These are phyloP conservation scores for Ceriops decandra DNA, from an alignment of 345 rosid genomes.

Conservation along the genomic window DNA sequence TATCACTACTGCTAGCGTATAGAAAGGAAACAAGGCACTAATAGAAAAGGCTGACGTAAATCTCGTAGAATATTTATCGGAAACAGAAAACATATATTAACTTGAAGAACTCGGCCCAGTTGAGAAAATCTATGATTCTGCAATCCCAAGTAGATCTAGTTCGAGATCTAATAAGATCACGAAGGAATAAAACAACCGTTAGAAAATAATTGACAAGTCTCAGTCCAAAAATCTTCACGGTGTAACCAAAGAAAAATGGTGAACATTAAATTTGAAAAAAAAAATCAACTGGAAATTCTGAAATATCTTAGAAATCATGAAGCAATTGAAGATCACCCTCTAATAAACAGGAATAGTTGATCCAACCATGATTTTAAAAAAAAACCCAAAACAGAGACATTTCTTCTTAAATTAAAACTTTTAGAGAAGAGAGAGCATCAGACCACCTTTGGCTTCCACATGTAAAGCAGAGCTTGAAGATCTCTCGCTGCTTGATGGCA, in stretches of 20 bases:
- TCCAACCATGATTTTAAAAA: no score
- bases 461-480: conserved; percentile 95
- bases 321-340: no score
- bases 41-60: background rate
- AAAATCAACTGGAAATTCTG: no score
- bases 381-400: no score
- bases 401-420: background rate
- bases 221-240: background rate
- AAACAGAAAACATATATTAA: background rate
- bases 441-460: conserved; percentile 85
- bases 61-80: background rate
- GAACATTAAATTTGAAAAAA: background rate
- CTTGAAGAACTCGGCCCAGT: conserved; percentile 7
- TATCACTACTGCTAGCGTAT: no score
- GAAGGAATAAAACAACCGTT: background rate
- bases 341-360: no score
- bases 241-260: background rate
- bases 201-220: background rate
- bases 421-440: background rate
- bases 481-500: conserved; percentile 92
- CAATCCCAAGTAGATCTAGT: conserved; percentile 8
- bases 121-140: conserved; percentile 14
- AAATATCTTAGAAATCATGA: no score
- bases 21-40: background rate
- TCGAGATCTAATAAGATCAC: background rate